A percentile compares a stretch with the other conserved stretches of the same genome.
Evolutionary conservation across 176 grass and related monocot genomes (phyloP).

Genomic region (Eleusine indica): DNA sequence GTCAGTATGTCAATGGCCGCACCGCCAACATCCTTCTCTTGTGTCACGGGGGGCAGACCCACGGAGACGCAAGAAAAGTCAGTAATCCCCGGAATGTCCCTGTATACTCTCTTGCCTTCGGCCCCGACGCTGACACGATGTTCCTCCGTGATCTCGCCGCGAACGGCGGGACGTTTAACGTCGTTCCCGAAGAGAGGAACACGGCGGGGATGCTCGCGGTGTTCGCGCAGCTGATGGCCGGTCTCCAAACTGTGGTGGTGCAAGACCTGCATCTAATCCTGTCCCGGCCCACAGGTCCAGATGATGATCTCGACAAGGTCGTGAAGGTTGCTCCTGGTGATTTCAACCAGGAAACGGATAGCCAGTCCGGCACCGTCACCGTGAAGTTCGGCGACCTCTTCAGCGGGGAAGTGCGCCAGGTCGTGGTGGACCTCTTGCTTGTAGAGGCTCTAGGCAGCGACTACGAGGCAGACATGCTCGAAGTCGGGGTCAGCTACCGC

Average conservation of each 20-base stretch:
- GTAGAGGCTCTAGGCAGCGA: no score
- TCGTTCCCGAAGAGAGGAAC: no score
- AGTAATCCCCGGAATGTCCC: background rate
- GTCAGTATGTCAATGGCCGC: background rate
- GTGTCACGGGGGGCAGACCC: background rate
- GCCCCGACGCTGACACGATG: background rate
- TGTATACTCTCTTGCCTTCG: conserved; percentile 36
- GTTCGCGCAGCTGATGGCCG: no score
- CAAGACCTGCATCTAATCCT: conserved; percentile 37
- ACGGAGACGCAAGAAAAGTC: background rate
- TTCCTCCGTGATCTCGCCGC: no score
- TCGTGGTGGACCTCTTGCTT: no score
- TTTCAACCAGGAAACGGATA: background rate
- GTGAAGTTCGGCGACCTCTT: no score
- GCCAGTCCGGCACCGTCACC: background rate
- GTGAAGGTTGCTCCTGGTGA: background rate
- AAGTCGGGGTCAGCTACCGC: background rate
- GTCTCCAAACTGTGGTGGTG: background rate
- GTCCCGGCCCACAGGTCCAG: background rate
- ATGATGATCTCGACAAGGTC: background rate
- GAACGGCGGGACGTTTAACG: no score
- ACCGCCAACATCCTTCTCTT: conserved; percentile 32
- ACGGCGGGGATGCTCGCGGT: no score
- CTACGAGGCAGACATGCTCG: no score
- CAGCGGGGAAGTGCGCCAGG: no score